Evolutionary conservation across 202 grass and related monocot species (phyloP).

Genomic region (Dendrocalamus latiflorus): DNA sequence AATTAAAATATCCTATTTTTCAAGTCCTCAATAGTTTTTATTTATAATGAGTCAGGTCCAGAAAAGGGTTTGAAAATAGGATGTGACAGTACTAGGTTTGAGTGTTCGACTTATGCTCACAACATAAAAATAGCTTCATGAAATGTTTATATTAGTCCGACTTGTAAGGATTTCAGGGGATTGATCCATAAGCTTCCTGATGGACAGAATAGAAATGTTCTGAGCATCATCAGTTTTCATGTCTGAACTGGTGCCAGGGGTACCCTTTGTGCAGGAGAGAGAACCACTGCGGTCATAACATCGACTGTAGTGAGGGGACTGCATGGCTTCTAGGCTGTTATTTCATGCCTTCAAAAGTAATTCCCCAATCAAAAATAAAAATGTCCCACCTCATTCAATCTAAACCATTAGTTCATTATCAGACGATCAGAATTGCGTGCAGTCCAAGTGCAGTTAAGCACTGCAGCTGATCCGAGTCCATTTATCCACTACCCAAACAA

Average conservation of each 20-base stretch:
- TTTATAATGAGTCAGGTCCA: not conserved
- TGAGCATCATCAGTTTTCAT: not conserved
- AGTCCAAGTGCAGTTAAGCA: not conserved
- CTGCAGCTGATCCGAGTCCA: not conserved
- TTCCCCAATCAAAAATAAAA: not conserved
- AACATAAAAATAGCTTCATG: not conserved
- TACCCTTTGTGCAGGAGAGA: not conserved
- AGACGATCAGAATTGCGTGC: not conserved
- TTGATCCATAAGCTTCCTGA: not conserved
- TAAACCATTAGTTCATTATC: not conserved
- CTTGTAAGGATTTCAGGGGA: not conserved
- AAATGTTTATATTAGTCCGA: not conserved
- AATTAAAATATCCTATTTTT: not conserved
- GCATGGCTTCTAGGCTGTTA: not conserved
- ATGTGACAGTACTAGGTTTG: not conserved
- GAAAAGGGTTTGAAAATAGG: not conserved
- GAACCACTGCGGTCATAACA: not conserved
- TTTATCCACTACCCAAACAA: not conserved
- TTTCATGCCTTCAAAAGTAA: not conserved
- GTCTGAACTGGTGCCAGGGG: conserved; percentile 17
- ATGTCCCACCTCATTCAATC: not conserved
- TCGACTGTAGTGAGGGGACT: not conserved
- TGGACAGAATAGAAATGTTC: not conserved
- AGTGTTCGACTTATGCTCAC: not conserved
- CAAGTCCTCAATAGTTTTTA: not conserved